Base-by-base conservation (phyloP, 495 filamentous ascomycete genomes). In the Aspergillus saccharolyticus region DNA sequence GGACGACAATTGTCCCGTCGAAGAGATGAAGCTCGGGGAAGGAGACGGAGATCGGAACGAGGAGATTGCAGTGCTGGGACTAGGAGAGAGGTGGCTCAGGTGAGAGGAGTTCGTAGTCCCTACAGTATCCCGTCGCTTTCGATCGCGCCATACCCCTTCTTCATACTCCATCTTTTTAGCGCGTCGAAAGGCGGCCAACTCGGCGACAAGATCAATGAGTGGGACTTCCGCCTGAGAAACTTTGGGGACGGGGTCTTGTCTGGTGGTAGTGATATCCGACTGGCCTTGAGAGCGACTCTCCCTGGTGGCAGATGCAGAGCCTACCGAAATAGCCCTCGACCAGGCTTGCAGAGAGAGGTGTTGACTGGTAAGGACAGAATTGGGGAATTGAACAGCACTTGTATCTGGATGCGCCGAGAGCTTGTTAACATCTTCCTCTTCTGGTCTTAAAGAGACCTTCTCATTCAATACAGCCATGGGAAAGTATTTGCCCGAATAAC, bases 141-240 rank as follows among this genome's bases (percentile, higher is more conserved):
- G 62, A 42, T 68, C 66, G n/a, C 61, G 62, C 39, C 63, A 61
- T 18, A 74, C 56, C 18, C 66, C 58, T 4, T 66, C 60, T 63
- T 80, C 77, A 49, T 74, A 79, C 44, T 77, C 71, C 0, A 56
- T 60, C 59, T 80, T 80, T 61, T 75, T 78, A 4, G 59, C 49
- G 12, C 74, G 75, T 21, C 79, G 69, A 52, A 81, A 82, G 14
- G 71, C 66, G 30, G 76, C 73, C 21, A 82, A 66, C 60, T 80
- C 75, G 17, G 72, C 68, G 25, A 82, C 75, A 10, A 81, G 70
- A 60, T 82, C 78, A 28, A 79, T 53, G 3, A 70, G 55, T 15
- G 70, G 59, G 7, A 54, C n/a, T 15, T 66, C 49, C 0, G 54
- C 30, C 33, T 56, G 54, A 25, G 52, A 56, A 43, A 1, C 16